These are phyloP conservation scores for Multifurca ochricompacta DNA, from an alignment of 768 basidiomycete species.

Conservation along the genomic window DNA sequence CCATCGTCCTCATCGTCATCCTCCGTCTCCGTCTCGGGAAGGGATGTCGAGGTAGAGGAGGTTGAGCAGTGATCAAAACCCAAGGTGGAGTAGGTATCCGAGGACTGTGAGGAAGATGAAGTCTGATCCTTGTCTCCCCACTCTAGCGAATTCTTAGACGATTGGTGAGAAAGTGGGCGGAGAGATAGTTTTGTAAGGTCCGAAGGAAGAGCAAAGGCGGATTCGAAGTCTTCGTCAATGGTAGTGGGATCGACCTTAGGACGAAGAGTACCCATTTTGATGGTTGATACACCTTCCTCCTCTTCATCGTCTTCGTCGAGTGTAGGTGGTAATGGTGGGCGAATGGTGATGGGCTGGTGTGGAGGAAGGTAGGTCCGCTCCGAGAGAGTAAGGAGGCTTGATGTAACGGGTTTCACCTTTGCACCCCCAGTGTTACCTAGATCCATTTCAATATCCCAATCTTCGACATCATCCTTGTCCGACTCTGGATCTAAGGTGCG, in stretches of 20 bases:
- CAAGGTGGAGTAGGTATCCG: slow-evolving; percentile 75
- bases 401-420: slow-evolving; percentile 35
- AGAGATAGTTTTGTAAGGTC: slow-evolving; percentile 79
- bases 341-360: slow-evolving; percentile 50
- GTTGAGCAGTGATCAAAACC: slow-evolving; percentile 65
- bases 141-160: slow-evolving; percentile 78
- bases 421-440: slow-evolving; percentile 50
- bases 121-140: slow-evolving; percentile 83
- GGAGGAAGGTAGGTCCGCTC: slow-evolving; percentile 31
- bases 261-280: slow-evolving; percentile 56
- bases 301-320: slow-evolving; percentile 55
- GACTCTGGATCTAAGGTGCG: slow-evolving; percentile 49
- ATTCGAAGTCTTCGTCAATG: slow-evolving; percentile 72
- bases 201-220: slow-evolving; percentile 71
- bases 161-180: slow-evolving; percentile 67
- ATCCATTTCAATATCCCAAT: slow-evolving; percentile 79
- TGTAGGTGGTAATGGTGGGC: slow-evolving; percentile 48
- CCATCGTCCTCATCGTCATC: slow-evolving; percentile 52
- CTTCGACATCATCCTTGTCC: slow-evolving; percentile 63
- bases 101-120: slow-evolving; percentile 71
- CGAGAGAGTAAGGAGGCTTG: slow-evolving; percentile 34
- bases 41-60: slow-evolving; percentile 63
- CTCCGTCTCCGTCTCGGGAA: slow-evolving; percentile 68
- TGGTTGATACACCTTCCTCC: slow-evolving; percentile 78
- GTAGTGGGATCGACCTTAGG: slow-evolving; percentile 20